A percentile compares a stretch with the other conserved stretches of the same genome.
Evolutionary conservation across 2,329 filamentous ascomycete species (phyloP).

Genomic region (Zasmidium cellare): DNA sequence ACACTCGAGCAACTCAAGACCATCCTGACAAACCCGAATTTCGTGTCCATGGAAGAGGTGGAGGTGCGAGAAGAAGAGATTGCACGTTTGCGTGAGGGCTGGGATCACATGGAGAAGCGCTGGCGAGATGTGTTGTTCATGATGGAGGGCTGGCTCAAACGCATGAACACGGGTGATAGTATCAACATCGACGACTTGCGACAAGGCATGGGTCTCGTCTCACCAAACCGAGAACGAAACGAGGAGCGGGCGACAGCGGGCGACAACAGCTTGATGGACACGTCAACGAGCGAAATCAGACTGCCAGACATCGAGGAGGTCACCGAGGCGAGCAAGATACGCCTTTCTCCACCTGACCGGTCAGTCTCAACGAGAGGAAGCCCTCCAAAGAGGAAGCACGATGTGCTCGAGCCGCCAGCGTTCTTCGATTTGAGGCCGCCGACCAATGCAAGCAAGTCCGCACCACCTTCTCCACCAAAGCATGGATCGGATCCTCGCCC

Average conservation of each 20-base stretch:
- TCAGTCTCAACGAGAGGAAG: constrained; percentile 10
- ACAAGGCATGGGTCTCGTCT: constrained; percentile 60
- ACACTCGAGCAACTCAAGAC: constrained; percentile 79
- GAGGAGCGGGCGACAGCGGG: constrained; percentile 17
- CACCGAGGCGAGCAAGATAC: constrained; percentile 5
- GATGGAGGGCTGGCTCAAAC: constrained; percentile 88
- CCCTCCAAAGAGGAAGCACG: constrained; percentile 31
- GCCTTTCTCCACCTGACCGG: constrained; percentile 1
- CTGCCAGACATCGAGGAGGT: constrained; percentile 13
- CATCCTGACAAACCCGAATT: constrained; percentile 91
- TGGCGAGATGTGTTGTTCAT: constrained; percentile 88
- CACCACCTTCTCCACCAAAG: constrained; percentile 13
- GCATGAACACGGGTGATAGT: constrained; percentile 71
- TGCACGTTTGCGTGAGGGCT: constrained; percentile 74
- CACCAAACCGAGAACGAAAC: constrained; percentile 31
- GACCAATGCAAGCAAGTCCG: constrained; percentile 17
- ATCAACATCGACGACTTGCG: constrained; percentile 63
- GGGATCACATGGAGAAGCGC: constrained; percentile 88
- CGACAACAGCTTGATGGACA: constrained; percentile 27
- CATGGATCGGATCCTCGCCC: neutral
- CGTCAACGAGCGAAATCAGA: constrained; percentile 29
- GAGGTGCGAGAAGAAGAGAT: constrained; percentile 93
- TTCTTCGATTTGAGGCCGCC: constrained; percentile 37
- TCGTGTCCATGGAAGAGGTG: constrained; percentile 93
- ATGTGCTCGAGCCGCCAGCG: constrained; percentile 35